These are phyloP conservation scores for Suillus spraguei DNA, from an alignment of 768 basidiomycete species.

Conservation along the genomic window DNA sequence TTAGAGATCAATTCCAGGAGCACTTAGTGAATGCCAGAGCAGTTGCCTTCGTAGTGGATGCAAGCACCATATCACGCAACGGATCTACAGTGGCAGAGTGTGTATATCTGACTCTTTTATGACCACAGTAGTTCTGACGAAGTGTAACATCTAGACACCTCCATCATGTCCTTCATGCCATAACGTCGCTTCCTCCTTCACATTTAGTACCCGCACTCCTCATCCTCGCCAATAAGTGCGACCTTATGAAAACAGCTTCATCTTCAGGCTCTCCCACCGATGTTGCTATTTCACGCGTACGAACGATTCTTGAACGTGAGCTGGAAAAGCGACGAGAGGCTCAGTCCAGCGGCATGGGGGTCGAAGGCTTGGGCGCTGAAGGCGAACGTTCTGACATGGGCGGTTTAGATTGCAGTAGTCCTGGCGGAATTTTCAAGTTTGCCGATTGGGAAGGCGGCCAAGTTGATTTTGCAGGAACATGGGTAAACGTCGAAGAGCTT, in stretches of 20 bases:
- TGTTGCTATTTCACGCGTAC: constrained; percentile 72
- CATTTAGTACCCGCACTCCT: constrained; percentile 59
- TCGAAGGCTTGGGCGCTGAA: constrained; percentile 77
- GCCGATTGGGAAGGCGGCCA: constrained; percentile 86
- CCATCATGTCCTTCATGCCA: constrained; percentile 67
- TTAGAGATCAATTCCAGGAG: constrained; percentile 73
- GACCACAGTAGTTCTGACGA: constrained; percentile 8
- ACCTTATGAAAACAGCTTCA: constrained; percentile 57
- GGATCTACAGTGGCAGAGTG: constrained; percentile 80
- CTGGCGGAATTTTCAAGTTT: constrained; percentile 66
- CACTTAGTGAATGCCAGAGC: constrained; percentile 62
- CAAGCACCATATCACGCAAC: constrained; percentile 76
- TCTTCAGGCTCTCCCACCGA: constrained; percentile 37
- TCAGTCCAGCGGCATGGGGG: constrained; percentile 63
- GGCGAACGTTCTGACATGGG: constrained; percentile 67
- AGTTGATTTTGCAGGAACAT: constrained; percentile 66
- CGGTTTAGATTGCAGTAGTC: constrained; percentile 69
- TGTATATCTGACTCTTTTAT: constrained; percentile 30
- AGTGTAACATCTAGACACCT: constrained; percentile 55
- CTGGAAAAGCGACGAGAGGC: constrained; percentile 74
- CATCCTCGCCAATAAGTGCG: constrained; percentile 77
- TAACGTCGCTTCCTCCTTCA: constrained; percentile 75
- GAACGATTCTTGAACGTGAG: constrained; percentile 80
- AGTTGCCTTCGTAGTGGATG: constrained; percentile 79
- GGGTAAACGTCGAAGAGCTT: constrained; percentile 38